Base-by-base conservation (phyloP, 1,284 basidiomycete genomes). In the Wallemia ichthyophaga region DNA sequence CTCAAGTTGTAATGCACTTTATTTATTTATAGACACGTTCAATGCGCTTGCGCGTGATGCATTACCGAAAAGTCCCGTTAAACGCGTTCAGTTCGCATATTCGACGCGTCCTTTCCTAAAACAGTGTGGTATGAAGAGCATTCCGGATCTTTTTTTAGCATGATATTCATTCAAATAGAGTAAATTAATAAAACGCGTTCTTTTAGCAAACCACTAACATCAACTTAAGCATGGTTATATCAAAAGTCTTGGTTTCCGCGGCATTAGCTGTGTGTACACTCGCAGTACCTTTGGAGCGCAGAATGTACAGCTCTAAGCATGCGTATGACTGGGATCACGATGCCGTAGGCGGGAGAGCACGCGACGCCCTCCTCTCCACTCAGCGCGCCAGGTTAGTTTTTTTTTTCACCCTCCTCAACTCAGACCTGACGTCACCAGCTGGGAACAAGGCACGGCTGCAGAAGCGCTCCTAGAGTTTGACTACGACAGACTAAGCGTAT, bases 401-500 rank as follows among this genome's bases (percentile, higher is more conserved):
- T 17, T 24, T 27, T 24, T 9, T 56, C n/a, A 19, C 25, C 7
- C 7, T 27, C 25, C 15, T 56, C n/a, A 13, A 21, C n/a, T 25
- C 25, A 56, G 7, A 56, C 13, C 25, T 31, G 55, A 56, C 15
- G 3, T 56, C 25, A 24, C 17, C 64, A 84, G 82, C 65, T 87
- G 85, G 85, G 84, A 87, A 66, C 74, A 84, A 56, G 85, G 85
- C n/a, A 82, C 83, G 0, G 75, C 78, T 56, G 72, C 79, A 2
- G 73, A 86, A 68, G 78, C 84, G 0, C 74, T 85, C 58, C 71
- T 82, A 58, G 82, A 85, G 67, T 73, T 76, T 62, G 74, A 80
- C 64, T 76, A 79, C 27, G 77, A 80, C 0, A 64, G 70, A 17
- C 77, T 78, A 64, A 80, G 80, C 32, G 79, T 83, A 48, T 77